Conservation (phyloP, 192 early-diverging fungal species). For the Physocladia obscura region DNA sequence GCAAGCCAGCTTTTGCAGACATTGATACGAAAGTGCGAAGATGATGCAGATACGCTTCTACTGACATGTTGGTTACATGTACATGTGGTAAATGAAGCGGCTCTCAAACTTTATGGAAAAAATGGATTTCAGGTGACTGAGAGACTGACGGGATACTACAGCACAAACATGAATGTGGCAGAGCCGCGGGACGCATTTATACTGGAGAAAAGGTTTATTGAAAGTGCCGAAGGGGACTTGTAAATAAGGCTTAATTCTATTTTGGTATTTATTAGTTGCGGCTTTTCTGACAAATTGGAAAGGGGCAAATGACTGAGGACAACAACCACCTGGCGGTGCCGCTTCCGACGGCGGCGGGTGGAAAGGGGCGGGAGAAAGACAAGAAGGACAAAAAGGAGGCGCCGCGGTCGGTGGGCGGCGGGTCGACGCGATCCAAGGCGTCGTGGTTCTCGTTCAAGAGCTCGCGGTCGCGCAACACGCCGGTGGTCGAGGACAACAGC, state of each 20-base stretch:
- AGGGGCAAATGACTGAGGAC: no score
- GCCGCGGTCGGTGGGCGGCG: not conserved
- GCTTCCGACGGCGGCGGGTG: not conserved
- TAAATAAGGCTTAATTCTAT: no score
- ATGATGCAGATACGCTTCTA: not conserved
- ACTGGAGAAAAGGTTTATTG: no score
- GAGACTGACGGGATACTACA: constrained; percentile 10
- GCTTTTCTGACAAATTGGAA: not conserved
- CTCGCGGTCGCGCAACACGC: not conserved
- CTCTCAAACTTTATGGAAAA: not conserved
- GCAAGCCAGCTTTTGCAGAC: not conserved
- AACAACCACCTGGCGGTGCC: not conserved
- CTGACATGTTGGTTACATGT: constrained; percentile 7
- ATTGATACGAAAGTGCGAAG: constrained; percentile 2
- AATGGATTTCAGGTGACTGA: constrained; percentile 6
- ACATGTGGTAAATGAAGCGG: constrained; percentile 14
- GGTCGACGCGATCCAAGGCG: constrained; percentile 7
- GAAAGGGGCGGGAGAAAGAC: not conserved
- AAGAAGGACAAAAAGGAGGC: not conserved
- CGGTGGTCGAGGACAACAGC: constrained; percentile 25
- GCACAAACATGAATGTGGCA: not conserved
- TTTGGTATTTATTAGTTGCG: not conserved
- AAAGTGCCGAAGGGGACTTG: no score
- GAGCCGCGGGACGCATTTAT: constrained; percentile 17
- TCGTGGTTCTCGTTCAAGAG: constrained; percentile 3